Percentiles rank a stretch among this genome's conserved stretches.
Conservation (phyloP, 2,329 filamentous ascomycete species). For the Ophiosphaerella herpotricha region DNA sequence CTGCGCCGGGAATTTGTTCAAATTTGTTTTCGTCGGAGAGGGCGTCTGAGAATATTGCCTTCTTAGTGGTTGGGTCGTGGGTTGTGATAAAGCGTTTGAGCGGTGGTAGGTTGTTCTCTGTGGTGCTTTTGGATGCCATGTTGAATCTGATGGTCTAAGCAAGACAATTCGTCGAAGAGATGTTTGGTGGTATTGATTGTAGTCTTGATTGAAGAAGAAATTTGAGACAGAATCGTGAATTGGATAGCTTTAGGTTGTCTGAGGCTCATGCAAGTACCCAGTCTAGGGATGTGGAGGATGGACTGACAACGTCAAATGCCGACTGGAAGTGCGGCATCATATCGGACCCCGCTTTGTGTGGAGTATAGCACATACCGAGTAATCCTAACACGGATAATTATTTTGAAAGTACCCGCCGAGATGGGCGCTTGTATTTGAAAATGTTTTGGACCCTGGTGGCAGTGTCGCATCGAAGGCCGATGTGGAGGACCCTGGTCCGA, state of each 20-base stretch:
- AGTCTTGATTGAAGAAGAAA: not conserved
- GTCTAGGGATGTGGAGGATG: conserved; percentile 4
- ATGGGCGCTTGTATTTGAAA: too few relatives aligned
- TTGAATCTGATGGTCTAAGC: not conserved
- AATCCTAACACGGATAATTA: too few relatives aligned
- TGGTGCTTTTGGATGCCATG: conserved; percentile 17
- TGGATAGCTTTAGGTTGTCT: not conserved
- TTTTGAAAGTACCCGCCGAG: too few relatives aligned
- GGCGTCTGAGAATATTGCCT: conserved; percentile 39
- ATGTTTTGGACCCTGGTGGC: not conserved
- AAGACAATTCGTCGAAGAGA: not conserved
- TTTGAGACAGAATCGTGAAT: not conserved
- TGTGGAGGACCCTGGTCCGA: conserved; percentile 18
- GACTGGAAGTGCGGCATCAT: not conserved
- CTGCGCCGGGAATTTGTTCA: conserved; percentile 26
- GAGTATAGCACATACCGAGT: not conserved
- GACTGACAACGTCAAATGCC: not conserved
- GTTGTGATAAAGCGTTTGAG: conserved; percentile 45
- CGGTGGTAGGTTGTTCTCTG: conserved; percentile 29
- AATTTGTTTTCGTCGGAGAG: conserved; percentile 29
- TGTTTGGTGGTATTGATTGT: not conserved
- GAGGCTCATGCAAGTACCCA: not conserved
- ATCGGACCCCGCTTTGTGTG: not conserved
- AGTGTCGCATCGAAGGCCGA: conserved; percentile 2
- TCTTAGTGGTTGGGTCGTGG: conserved; percentile 37